Percentiles rank a stretch among this genome's conserved stretches.
Conservation (phyloP, 2,329 filamentous ascomycete genomes). For the Monosporascus sp. region DNA sequence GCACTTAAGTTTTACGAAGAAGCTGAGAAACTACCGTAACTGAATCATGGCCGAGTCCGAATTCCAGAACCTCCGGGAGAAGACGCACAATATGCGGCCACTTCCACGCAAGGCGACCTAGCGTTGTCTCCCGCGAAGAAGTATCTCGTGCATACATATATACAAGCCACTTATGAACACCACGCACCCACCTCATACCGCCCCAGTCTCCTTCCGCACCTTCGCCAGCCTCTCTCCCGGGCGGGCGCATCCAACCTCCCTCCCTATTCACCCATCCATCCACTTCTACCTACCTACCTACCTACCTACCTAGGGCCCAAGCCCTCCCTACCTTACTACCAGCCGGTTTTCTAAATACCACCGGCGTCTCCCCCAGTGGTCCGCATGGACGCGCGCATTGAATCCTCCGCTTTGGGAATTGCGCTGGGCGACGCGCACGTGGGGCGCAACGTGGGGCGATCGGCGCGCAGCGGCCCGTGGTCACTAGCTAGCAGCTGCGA, state of each 20-base stretch:
- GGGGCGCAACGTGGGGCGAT: constrained; percentile 68
- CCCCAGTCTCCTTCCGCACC: too few species aligned
- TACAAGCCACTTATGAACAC: too few species aligned
- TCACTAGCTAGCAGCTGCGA: constrained; percentile 76
- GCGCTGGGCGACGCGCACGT: constrained; percentile 72
- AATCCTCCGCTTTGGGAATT: constrained; percentile 65
- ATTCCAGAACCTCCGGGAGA: constrained; percentile 49
- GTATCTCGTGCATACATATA: constrained; percentile 53
- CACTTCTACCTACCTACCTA: constrained; percentile 11
- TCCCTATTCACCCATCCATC: neutral
- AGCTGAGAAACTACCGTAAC: neutral
- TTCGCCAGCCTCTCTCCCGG: neutral
- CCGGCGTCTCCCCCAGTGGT: constrained; percentile 44
- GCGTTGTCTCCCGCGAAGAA: constrained; percentile 65
- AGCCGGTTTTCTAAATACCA: constrained; percentile 7
- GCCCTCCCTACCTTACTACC: neutral
- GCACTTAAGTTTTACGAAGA: neutral
- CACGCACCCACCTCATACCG: too few species aligned
- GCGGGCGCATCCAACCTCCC: too few species aligned
- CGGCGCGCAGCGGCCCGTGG: constrained; percentile 63
- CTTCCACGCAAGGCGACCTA: constrained; percentile 62
- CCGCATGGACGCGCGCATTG: constrained; percentile 76
- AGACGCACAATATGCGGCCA: constrained; percentile 49
- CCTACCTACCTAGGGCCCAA: neutral
- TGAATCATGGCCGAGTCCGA: constrained; percentile 26